Evolutionary conservation across 768 basidiomycete genomes (phyloP).

Genomic region (Crepidotus variabilis): DNA sequence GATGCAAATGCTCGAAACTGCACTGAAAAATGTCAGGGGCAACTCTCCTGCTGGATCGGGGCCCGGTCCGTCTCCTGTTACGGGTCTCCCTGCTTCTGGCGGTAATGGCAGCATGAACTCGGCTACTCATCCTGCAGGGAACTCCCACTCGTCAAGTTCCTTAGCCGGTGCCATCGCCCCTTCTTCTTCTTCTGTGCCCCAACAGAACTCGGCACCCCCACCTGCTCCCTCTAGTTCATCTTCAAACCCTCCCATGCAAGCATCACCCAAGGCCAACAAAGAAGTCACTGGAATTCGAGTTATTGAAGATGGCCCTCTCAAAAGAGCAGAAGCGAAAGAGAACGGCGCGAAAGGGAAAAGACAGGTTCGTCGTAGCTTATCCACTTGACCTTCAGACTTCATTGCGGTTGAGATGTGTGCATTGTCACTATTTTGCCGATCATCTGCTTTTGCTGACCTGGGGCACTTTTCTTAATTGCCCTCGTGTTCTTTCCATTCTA

Average conservation of each 20-base stretch:
- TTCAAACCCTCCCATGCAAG: conserved; percentile 3
- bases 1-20: conserved; percentile 45
- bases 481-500: background rate
- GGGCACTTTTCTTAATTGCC: background rate
- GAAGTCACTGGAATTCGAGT: conserved; percentile 1
- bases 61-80: background rate
- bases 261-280: background rate
- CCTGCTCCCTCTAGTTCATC: conserved; percentile 8
- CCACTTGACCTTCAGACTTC: background rate
- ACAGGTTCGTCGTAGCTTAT: background rate
- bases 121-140: background rate
- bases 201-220: conserved; percentile 3
- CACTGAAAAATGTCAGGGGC: conserved; percentile 15
- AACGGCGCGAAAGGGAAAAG: conserved; percentile 4
- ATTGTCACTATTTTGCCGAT: background rate
- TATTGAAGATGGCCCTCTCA: conserved; percentile 4
- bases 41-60: conserved; percentile 3
- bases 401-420: background rate
- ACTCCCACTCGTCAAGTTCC: conserved; percentile 8
- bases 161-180: conserved; percentile 9
- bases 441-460: background rate
- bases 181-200: conserved; percentile 1
- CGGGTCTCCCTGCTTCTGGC: background rate
- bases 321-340: conserved; percentile 9
- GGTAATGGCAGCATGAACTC: background rate